Percentiles rank a stretch among this genome's conserved stretches.
Conservation (phyloP, 192 early-diverging fungal genomes). For the Coemansia aciculifera region DNA sequence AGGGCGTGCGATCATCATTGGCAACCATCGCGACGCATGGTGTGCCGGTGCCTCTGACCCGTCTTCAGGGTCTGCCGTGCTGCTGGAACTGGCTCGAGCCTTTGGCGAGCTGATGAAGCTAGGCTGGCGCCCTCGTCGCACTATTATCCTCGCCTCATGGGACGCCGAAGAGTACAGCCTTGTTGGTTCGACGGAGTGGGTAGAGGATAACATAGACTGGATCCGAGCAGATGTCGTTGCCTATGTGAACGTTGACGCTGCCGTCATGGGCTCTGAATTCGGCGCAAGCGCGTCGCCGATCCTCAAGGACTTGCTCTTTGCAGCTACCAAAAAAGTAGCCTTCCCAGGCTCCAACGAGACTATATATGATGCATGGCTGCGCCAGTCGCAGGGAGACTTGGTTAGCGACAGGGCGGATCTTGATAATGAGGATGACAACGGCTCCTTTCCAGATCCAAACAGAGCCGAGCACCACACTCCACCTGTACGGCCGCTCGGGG, state of each 20-base stretch:
- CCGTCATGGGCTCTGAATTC: slow-evolving; percentile 57
- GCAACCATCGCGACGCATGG: slow-evolving; percentile 71
- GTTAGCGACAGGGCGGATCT: background rate
- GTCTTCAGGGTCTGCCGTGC: slow-evolving; percentile 59
- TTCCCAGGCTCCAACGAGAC: slow-evolving; percentile 53
- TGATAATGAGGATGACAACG: background rate
- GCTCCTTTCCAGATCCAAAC: background rate
- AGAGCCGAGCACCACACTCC: slow-evolving; percentile 8
- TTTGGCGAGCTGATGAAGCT: slow-evolving; percentile 56
- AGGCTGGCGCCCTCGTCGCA: slow-evolving; percentile 65
- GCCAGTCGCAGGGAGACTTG: slow-evolving; percentile 3
- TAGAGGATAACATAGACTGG: slow-evolving; percentile 60
- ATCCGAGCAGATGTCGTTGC: slow-evolving; percentile 54
- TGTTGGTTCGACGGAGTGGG: slow-evolving; percentile 67
- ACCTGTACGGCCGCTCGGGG: slow-evolving; percentile 38
- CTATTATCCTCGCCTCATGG: slow-evolving; percentile 63
- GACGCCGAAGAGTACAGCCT: slow-evolving; percentile 68
- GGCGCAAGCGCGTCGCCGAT: slow-evolving; percentile 52
- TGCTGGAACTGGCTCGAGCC: slow-evolving; percentile 58
- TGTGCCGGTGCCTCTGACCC: slow-evolving; percentile 65
- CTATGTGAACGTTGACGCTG: slow-evolving; percentile 63
- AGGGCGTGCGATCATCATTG: slow-evolving; percentile 57
- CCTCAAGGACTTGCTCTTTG: slow-evolving; percentile 48
- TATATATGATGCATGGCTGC: slow-evolving; percentile 58
- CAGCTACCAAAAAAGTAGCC: slow-evolving; percentile 49